Evolutionary conservation across 2,329 filamentous ascomycete genomes (phyloP), one percentile per base, ranked within the genome.

Genomic region (Bipolaris zeicola): DNA sequence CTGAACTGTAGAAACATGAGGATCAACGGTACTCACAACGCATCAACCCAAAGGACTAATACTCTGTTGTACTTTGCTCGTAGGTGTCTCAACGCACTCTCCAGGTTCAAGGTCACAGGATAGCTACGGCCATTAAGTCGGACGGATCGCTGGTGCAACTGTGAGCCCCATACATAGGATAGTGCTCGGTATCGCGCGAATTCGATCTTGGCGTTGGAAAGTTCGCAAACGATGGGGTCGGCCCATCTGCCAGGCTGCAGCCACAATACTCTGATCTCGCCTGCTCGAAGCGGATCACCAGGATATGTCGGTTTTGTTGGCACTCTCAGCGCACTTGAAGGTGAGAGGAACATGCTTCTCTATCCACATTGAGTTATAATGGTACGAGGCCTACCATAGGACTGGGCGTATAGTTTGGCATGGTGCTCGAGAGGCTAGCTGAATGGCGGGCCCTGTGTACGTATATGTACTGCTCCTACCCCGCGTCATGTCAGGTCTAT

Each of bases 1-100:
- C 7, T 14, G 38, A 28, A n/a, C 11, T 18, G 10, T 14, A 7
- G 18, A 10, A n/a, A 18, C 3, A 7, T 44, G 7, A 16, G 26
- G 28, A 34, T 34, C 6, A 13, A 20, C 5, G 8, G 16, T 22
- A 45, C 50, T 8, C 45, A 47, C 14, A 68, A 22, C 1, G 65
- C 64, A 51, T 70, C 67, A 1, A 65, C 37, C 63, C 64, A 67
- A 0, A 68, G 31, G 3, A 46, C 10, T 0, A 62, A 8, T 2
- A 39, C 55, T 14, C 50, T n/a, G 3, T 50, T 33, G 26, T 45
- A 52, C 33, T 10, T 45, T 13, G 52, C 39, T 20, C 64, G 57
- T 6, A 64, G 22, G 20, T 66, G 59, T 20, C 20, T 41, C 3
- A 66, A 33, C 8, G 62, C 61, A 20, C 43, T 42, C 16, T 62